Conservation (phyloP, 345 rosid species). For the Excoecaria cochinchinensis region DNA sequence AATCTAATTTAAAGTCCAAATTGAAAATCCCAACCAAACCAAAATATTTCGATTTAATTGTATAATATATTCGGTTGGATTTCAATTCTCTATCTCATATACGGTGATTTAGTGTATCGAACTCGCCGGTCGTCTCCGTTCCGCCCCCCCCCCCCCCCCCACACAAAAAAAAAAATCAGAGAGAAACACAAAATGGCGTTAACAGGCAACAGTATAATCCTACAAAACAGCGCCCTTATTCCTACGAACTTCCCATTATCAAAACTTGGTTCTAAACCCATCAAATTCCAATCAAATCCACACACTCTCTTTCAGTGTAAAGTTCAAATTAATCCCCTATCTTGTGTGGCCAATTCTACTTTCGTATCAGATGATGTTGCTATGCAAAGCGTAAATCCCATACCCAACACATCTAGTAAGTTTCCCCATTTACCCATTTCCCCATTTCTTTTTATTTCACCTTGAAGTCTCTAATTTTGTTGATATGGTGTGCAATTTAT, state of each 20-base stretch:
- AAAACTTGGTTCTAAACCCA: conserved; percentile 17
- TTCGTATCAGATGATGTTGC: conserved; percentile 20
- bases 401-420: conserved; percentile 26
- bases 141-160: no score
- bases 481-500: not conserved
- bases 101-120: no score
- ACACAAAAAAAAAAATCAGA: not conserved
- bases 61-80: no score
- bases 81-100: no score
- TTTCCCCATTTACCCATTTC: not conserved
- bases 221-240: conserved; percentile 27
- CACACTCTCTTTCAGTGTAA: not conserved
- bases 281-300: conserved; percentile 16
- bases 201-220: conserved; percentile 30
- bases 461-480: not conserved
- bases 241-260: conserved; percentile 22
- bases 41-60: no score
- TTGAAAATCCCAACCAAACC: no score
- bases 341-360: conserved; percentile 21
- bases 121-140: not conserved
- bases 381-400: conserved; percentile 18
- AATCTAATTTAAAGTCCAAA: no score
- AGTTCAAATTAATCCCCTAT: conserved; percentile 2
- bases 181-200: conserved; percentile 27
- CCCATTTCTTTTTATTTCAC: conserved; percentile 1